These are phyloP conservation scores for Calophaca sinica DNA, from an alignment of 306 rosid genomes.

Conservation along the genomic window DNA sequence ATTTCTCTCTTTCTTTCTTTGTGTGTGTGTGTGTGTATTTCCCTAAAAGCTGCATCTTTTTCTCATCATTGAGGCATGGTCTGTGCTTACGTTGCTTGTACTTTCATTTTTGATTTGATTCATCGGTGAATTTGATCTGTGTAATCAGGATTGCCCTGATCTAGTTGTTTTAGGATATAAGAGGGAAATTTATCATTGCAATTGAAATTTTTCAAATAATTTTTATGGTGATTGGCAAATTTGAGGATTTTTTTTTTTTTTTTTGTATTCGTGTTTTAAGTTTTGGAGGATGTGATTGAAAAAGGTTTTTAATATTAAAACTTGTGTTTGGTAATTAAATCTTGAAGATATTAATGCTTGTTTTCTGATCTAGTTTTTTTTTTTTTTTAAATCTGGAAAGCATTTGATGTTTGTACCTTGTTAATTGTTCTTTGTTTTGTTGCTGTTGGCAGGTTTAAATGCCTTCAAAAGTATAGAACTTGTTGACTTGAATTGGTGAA, in stretches of 20 bases:
- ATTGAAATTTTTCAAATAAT: neutral
- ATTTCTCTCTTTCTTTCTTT: neutral
- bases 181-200: neutral
- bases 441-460: conserved; percentile 44
- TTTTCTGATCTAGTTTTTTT: conserved; percentile 29
- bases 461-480: conserved; percentile 6
- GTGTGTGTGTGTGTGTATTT: neutral
- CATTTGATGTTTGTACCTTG: neutral
- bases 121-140: conserved; percentile 22
- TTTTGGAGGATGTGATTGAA: neutral
- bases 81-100: neutral
- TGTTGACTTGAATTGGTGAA: conserved; percentile 27
- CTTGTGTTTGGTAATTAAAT: neutral
- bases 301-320: neutral
- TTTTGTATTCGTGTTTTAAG: neutral
- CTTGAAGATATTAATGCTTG: neutral
- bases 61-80: neutral
- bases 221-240: neutral
- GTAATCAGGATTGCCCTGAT: conserved; percentile 5
- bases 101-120: neutral
- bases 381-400: neutral
- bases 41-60: neutral
- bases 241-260: neutral
- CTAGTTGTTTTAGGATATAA: neutral
- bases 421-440: conserved; percentile 36